These are phyloP conservation scores for Tetracladium setigerum DNA, from an alignment of 495 filamentous ascomycete genomes.

Conservation along the genomic window DNA sequence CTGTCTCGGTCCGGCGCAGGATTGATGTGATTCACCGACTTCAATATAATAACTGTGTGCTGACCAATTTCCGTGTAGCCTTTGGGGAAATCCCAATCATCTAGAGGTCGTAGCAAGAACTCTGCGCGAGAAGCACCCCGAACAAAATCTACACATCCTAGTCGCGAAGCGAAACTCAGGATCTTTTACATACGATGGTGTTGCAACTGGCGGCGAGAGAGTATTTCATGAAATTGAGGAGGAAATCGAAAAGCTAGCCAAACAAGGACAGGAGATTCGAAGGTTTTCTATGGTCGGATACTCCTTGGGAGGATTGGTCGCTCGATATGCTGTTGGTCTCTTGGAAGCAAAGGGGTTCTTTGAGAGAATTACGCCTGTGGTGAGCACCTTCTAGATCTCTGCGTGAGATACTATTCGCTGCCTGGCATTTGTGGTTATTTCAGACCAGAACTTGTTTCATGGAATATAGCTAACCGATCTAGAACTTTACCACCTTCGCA, in stretches of 20 bases:
- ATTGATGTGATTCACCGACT: conserved; percentile 5
- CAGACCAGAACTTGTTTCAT: too few species aligned
- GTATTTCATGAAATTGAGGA: conserved; percentile 85
- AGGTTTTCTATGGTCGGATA: conserved; percentile 88
- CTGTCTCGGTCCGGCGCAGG: too few species aligned
- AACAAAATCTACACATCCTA: conserved; percentile 57
- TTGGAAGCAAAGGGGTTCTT: conserved; percentile 73
- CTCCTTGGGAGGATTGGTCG: conserved; percentile 80
- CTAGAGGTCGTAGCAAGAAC: conserved; percentile 62
- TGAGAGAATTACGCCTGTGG: conserved; percentile 69
- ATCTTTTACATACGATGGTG: conserved; percentile 87
- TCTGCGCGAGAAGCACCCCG: conserved; percentile 55
- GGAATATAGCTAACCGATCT: not conserved
- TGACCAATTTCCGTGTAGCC: conserved; percentile 37
- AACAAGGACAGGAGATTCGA: conserved; percentile 58
- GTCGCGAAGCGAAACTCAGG: conserved; percentile 73
- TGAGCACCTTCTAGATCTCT: conserved; percentile 25
- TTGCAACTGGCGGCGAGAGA: conserved; percentile 84
- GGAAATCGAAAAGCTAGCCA: conserved; percentile 56
- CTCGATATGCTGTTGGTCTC: conserved; percentile 80
- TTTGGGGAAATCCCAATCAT: conserved; percentile 91
- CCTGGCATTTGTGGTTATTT: not conserved
- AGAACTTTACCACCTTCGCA: conserved; percentile 92
- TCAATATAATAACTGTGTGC: conserved; percentile 18
- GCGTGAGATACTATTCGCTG: not conserved